Evolutionary conservation across 2,329 filamentous ascomycete species (phyloP).

Genomic region (Aspergillus aculeatus): DNA sequence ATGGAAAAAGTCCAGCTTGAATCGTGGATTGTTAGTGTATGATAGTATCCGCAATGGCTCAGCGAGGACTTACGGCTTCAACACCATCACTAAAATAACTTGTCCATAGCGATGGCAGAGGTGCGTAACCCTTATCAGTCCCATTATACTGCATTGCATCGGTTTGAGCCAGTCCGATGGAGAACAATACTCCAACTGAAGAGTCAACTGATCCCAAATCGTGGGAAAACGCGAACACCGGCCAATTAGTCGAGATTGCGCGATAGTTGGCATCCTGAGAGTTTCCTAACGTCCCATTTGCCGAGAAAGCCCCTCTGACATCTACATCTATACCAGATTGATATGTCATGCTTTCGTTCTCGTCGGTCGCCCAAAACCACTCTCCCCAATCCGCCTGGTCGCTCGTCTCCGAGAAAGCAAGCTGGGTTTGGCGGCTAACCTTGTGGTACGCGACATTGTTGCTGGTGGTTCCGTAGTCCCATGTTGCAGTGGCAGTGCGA

Average conservation of each 20-base stretch:
- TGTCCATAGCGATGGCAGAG: constrained; percentile 51
- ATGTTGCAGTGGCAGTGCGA: constrained; percentile 55
- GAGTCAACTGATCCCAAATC: constrained; percentile 49
- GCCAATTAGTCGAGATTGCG: constrained; percentile 50
- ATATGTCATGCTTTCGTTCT: constrained; percentile 41
- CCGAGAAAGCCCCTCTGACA: constrained; percentile 49
- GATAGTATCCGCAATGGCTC: too few species aligned
- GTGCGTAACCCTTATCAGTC: constrained; percentile 33
- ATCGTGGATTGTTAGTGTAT: constrained; percentile 1
- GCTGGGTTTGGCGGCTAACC: constrained; percentile 48
- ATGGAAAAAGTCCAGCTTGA: constrained; percentile 49
- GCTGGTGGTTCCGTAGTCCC: constrained; percentile 56
- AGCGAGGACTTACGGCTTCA: constrained; percentile 28
- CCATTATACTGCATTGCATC: constrained; percentile 52
- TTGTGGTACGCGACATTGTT: constrained; percentile 63
- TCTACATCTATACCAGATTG: constrained; percentile 49
- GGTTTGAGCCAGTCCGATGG: constrained; percentile 51
- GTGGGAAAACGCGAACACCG: constrained; percentile 54
- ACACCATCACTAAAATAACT: constrained; percentile 47
- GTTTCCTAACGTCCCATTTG: constrained; percentile 46
- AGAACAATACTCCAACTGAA: constrained; percentile 46
- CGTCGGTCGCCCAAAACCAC: constrained; percentile 54
- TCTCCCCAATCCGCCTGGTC: constrained; percentile 55
- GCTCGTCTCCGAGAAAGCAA: constrained; percentile 47
- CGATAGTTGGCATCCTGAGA: constrained; percentile 52